Conservation (phyloP, 768 basidiomycete species). For the Amanita muscaria region DNA sequence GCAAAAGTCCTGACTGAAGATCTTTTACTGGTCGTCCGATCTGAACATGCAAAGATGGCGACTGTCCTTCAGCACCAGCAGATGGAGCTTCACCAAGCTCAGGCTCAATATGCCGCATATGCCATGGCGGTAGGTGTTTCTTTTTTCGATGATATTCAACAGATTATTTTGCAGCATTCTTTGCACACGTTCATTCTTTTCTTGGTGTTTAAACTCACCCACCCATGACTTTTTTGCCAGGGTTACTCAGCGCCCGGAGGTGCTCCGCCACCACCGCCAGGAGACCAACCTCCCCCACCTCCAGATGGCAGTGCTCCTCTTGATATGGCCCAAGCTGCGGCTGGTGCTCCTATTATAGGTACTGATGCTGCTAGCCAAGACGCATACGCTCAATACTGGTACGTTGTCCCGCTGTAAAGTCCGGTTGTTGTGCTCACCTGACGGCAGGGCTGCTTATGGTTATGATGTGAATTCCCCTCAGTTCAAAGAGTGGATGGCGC, state of each 20-base stretch:
- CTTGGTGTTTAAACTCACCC: constrained; percentile 4
- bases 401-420: constrained; percentile 12
- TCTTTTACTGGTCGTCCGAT: constrained; percentile 77
- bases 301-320: constrained; percentile 31
- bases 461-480: constrained; percentile 79
- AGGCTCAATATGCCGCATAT: constrained; percentile 73
- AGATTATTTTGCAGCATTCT: constrained; percentile 1
- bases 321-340: constrained; percentile 13
- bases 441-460: constrained; percentile 68
- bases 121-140: constrained; percentile 47
- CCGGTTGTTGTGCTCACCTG: not conserved
- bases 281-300: constrained; percentile 36
- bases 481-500: constrained; percentile 76
- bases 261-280: constrained; percentile 47
- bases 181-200: constrained; percentile 4
- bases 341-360: constrained; percentile 14
- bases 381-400: constrained; percentile 57
- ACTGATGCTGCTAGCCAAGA: constrained; percentile 23
- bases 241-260: constrained; percentile 44
- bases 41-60: constrained; percentile 81
- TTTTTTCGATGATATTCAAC: constrained; percentile 7
- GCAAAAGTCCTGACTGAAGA: constrained; percentile 87
- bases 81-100: constrained; percentile 81
- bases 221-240: constrained; percentile 14
- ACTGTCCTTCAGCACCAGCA: constrained; percentile 60